These are phyloP conservation scores for Albizia julibrissin DNA, from an alignment of 306 rosid genomes.

Conservation along the genomic window DNA sequence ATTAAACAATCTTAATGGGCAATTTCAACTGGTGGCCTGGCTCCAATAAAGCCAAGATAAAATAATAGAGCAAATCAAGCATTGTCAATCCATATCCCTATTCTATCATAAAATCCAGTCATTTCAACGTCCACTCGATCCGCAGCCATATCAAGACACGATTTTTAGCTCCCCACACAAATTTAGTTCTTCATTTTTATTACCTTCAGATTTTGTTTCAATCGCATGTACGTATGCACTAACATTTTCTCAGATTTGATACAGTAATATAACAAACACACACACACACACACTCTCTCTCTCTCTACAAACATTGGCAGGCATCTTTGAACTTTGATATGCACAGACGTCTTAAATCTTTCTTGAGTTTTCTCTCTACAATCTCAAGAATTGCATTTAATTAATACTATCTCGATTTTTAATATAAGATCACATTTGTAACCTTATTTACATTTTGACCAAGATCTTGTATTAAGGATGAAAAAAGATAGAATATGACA, in stretches of 20 bases:
- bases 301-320: background rate
- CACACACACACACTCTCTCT: background rate
- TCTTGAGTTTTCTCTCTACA: no score
- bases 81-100: background rate
- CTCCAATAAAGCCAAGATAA: conserved; percentile 3
- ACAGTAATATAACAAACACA: no score
- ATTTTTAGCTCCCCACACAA: background rate
- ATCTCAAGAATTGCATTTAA: no score
- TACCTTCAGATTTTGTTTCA: background rate
- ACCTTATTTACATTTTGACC: no score
- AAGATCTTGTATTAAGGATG: no score
- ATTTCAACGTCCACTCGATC: background rate
- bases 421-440: no score
- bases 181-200: background rate
- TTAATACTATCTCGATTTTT: no score
- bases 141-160: background rate
- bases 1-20: background rate
- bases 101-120: background rate
- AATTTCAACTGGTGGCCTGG: background rate
- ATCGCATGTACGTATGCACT: background rate
- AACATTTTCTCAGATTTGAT: background rate
- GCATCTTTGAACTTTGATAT: background rate
- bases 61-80: background rate
- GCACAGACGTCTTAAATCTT: background rate
- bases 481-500: background rate